Evolutionary conservation across 257 asterid species (phyloP), one percentile per base, ranked within the genome.

Genomic region (Cruciata laevipes): DNA sequence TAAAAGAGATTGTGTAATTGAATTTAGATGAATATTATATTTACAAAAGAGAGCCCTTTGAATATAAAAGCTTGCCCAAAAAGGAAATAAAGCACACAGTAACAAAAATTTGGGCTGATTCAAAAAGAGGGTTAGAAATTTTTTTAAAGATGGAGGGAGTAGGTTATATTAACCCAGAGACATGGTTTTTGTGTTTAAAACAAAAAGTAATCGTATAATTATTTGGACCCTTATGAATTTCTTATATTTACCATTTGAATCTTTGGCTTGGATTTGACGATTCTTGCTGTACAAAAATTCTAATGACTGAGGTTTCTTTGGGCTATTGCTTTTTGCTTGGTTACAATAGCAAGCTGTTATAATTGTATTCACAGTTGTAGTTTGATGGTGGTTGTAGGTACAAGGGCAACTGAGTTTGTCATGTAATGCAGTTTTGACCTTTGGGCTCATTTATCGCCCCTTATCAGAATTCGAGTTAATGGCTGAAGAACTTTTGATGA

Each of bases 401-500:
- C 88, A 88, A 65, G 97, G 96, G 77, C 95, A 90, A 76, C 84
- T 90, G 67, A 86, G 96, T 76, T 83, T 90, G 80, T 86, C 97
- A 10, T 55, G 83, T 74, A 89, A 86, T 69, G 88, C 96, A 79
- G 80, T 84, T 75, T 78, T 90, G 81, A 88, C 85, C 78, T 90
- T 90, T 78, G 97, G 97, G 57, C 89, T 88, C 55, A 80, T 71
- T 60, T 85, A 82, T 78, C 81, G 65, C 77, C 87, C 93, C 61
- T 66, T 75, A 56, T 90, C 97, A 25, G 97, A 86, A 75, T 90
- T 90, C 74, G 97, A 90, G 75, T 74, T 90, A 80, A 75, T 86
- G 83, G 90, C 97, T 37, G 96, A 90, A 81, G 97, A 90, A 77
- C 97, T 90, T 81, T 84, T 90, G 67, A 90, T 90, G 97, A 90